phyloP scores from a whole-genome alignment of 768 basidiomycete genomes.

The Lentinus tigrinus region DNA sequence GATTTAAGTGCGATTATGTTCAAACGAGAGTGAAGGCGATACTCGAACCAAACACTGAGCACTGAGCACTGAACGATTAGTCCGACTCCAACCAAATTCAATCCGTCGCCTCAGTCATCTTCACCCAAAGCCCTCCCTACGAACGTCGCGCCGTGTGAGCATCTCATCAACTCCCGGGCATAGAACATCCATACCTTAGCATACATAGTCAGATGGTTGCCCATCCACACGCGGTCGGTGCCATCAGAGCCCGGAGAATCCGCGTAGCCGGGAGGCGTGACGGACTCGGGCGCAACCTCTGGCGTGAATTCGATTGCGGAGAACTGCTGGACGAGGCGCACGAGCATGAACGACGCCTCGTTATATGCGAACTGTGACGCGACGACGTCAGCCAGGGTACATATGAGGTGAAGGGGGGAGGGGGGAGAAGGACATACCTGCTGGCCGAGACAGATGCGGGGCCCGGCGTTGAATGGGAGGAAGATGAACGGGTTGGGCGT shows the following conservation, averaged over 20 bases:
- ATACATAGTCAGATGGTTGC: slow-evolving; percentile 38
- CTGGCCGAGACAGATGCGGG: slow-evolving; percentile 35
- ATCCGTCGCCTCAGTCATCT: slow-evolving; percentile 32
- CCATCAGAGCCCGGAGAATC: slow-evolving; percentile 20
- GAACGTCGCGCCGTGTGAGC: not conserved
- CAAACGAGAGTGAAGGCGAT: too few species aligned
- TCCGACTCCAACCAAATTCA: too few species aligned
- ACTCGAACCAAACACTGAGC: too few species aligned
- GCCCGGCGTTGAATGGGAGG: slow-evolving; percentile 33
- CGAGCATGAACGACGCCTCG: slow-evolving; percentile 52
- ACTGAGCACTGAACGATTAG: too few species aligned
- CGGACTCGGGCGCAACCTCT: slow-evolving; percentile 25
- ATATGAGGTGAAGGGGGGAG: too few species aligned
- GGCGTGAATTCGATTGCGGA: slow-evolving; percentile 26
- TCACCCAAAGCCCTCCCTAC: slow-evolving; percentile 48
- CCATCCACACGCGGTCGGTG: slow-evolving; percentile 35
- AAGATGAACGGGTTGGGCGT: slow-evolving; percentile 56
- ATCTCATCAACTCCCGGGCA: not conserved
- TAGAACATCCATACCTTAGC: slow-evolving; percentile 33
- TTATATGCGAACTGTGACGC: slow-evolving; percentile 49
- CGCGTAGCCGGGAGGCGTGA: slow-evolving; percentile 19
- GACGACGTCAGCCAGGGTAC: not conserved
- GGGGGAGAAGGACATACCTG: slow-evolving; percentile 26
- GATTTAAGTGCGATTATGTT: too few species aligned
- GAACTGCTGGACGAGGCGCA: slow-evolving; percentile 53